These are phyloP conservation scores for Triangularia setosa DNA, from an alignment of 2,329 filamentous ascomycete genomes.

Conservation along the genomic window DNA sequence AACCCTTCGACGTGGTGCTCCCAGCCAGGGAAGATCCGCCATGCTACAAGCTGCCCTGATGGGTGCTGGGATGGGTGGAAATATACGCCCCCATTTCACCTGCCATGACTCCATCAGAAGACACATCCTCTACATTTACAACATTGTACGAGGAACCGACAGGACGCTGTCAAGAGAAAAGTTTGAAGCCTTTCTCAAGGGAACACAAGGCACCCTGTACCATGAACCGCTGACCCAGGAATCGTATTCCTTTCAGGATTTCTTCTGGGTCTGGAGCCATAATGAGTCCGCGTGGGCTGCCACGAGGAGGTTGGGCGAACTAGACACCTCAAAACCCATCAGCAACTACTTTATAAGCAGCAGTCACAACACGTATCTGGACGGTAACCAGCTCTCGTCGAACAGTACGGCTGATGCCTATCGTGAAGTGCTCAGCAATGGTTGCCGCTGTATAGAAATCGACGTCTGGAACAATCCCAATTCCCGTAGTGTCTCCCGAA, in stretches of 20 bases:
- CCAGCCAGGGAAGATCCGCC: slow-evolving; percentile 16
- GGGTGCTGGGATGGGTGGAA: slow-evolving; percentile 14
- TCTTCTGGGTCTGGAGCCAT: slow-evolving; percentile 46
- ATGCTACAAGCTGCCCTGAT: slow-evolving; percentile 19
- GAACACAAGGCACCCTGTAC: slow-evolving; percentile 44
- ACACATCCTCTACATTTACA: slow-evolving; percentile 46
- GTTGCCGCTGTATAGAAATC: slow-evolving; percentile 89
- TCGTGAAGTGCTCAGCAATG: slow-evolving; percentile 64
- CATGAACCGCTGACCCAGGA: slow-evolving; percentile 36
- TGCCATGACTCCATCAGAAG: slow-evolving; percentile 42
- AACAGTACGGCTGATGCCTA: slow-evolving; percentile 76
- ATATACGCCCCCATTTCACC: slow-evolving; percentile 2
- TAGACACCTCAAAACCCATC: slow-evolving; percentile 64
- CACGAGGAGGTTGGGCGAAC: slow-evolving; percentile 39
- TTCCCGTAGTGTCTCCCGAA: slow-evolving; percentile 37
- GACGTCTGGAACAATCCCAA: slow-evolving; percentile 80
- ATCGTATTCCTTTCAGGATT: slow-evolving; percentile 45
- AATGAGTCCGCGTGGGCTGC: slow-evolving; percentile 43
- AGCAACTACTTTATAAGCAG: slow-evolving; percentile 93
- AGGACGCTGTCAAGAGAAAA: slow-evolving; percentile 34
- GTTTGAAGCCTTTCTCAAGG: slow-evolving; percentile 48
- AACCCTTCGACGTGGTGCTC: slow-evolving; percentile 19
- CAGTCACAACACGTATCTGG: slow-evolving; percentile 91
- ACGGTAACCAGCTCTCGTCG: slow-evolving; percentile 79
- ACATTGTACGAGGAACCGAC: slow-evolving; percentile 37